These are phyloP conservation scores for Clonostachys byssicola DNA, from an alignment of 2,329 filamentous ascomycete genomes.

Conservation along the genomic window DNA sequence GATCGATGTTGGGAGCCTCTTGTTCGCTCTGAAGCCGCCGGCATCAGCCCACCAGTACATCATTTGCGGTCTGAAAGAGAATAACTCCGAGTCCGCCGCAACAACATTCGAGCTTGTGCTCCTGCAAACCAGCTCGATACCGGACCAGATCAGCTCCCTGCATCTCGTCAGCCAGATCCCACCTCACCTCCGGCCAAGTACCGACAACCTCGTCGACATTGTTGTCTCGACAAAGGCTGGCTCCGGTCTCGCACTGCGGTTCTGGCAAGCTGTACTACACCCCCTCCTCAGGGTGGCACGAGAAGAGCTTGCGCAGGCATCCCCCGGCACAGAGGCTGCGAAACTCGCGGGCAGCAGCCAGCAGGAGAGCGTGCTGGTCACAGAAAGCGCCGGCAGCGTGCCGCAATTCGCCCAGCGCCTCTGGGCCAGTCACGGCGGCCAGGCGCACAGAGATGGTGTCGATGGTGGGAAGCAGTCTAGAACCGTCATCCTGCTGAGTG, in stretches of 20 bases:
- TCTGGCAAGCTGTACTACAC: conserved; percentile 51
- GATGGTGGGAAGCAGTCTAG: conserved; percentile 4
- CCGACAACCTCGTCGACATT: conserved; percentile 45
- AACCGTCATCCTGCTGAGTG: conserved; percentile 74
- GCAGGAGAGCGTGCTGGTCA: conserved; percentile 45
- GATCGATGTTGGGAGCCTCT: conserved; percentile 14
- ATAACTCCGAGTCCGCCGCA: conserved; percentile 11
- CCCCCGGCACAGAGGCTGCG: neutral
- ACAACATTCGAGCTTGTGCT: conserved; percentile 19
- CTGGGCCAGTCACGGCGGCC: conserved; percentile 20
- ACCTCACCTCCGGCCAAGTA: conserved; percentile 19
- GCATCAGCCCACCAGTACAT: conserved; percentile 8
- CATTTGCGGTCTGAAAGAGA: conserved; percentile 32
- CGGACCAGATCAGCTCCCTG: conserved; percentile 25
- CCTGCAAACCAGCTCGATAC: conserved; percentile 23
- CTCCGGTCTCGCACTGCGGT: conserved; percentile 46
- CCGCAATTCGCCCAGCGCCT: conserved; percentile 50
- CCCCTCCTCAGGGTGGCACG: conserved; percentile 47
- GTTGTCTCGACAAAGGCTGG: conserved; percentile 67
- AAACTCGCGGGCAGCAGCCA: neutral
- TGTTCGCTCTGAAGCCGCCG: conserved; percentile 15
- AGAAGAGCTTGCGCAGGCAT: conserved; percentile 7
- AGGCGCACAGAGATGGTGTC: conserved; percentile 12
- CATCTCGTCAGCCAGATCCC: conserved; percentile 32
- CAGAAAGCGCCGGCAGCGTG: conserved; percentile 60